phyloP scores from a whole-genome alignment of 805 yeast genomes.

The Sugiyamaella lignohabitans region DNA sequence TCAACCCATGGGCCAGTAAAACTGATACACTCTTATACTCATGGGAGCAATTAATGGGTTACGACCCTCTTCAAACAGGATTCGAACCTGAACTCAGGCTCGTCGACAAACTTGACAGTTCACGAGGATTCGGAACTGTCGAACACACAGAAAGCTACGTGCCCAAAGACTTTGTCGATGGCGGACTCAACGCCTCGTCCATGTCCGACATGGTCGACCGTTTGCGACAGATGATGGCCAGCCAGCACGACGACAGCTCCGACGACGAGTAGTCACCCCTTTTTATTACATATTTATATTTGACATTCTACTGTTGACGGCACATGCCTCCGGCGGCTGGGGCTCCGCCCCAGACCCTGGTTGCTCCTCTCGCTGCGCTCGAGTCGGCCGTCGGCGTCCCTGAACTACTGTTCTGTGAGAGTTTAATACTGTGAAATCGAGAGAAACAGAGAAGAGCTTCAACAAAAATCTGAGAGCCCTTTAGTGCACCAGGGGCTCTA shows the following conservation, averaged over 20 bases:
- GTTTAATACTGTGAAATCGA: too few species aligned
- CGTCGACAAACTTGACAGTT: slow-evolving; percentile 54
- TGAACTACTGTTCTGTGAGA: too few species aligned
- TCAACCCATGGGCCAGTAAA: slow-evolving; percentile 75
- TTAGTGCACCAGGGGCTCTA: too few species aligned
- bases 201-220: background rate
- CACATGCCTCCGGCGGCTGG: too few species aligned
- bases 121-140: slow-evolving; percentile 69
- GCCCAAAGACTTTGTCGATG: slow-evolving; percentile 86
- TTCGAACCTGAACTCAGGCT: slow-evolving; percentile 47
- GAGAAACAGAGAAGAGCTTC: too few species aligned
- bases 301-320: too few species aligned
- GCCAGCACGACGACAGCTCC: background rate
- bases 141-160: slow-evolving; percentile 89
- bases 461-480: too few species aligned
- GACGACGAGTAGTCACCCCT: too few species aligned
- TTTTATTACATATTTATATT: too few species aligned
- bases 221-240: background rate
- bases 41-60: slow-evolving; percentile 68
- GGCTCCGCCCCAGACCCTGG: too few species aligned
- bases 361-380: too few species aligned
- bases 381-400: too few species aligned
- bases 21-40: slow-evolving; percentile 75
- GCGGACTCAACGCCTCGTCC: slow-evolving; percentile 35
- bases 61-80: slow-evolving; percentile 18